These are phyloP conservation scores for Hyphopichia fennica DNA, from an alignment of 1,139 yeast species.

Conservation along the genomic window DNA sequence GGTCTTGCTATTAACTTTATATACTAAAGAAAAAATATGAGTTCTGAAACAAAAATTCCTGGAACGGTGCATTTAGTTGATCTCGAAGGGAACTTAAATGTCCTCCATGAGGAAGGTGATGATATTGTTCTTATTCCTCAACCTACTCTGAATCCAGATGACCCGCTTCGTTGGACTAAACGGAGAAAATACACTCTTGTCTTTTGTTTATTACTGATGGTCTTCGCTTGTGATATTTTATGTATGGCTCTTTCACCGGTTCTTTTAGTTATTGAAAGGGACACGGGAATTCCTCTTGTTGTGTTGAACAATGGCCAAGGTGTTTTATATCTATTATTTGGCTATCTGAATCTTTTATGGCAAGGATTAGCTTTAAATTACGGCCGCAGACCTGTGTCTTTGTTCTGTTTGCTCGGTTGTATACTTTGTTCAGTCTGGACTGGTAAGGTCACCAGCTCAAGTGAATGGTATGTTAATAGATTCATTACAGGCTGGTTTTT, in stretches of 20 bases:
- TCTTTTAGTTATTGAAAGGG: constrained; percentile 31
- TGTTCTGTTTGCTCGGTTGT: constrained; percentile 64
- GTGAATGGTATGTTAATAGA: constrained; percentile 40
- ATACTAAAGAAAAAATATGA: not conserved
- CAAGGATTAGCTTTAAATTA: constrained; percentile 78
- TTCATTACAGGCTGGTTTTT: constrained; percentile 44
- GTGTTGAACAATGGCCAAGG: constrained; percentile 70
- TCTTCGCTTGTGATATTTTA: constrained; percentile 9
- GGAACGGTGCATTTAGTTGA: constrained; percentile 30
- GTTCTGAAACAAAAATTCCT: constrained; percentile 13
- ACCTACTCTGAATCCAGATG: constrained; percentile 24
- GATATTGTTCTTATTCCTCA: constrained; percentile 27
- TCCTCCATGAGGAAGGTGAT: constrained; percentile 17
- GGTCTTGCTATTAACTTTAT: too few relatives aligned
- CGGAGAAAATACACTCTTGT: constrained; percentile 13
- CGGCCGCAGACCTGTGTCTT: constrained; percentile 70
- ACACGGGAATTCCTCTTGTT: constrained; percentile 29
- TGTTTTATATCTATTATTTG: constrained; percentile 72
- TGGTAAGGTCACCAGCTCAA: constrained; percentile 45
- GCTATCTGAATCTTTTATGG: constrained; percentile 64
- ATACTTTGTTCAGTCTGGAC: constrained; percentile 75
- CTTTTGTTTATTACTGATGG: constrained; percentile 11
- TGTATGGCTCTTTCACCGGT: constrained; percentile 50
- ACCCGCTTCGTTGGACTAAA: constrained; percentile 26
- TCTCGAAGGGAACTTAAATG: constrained; percentile 18